phyloP scores from a whole-genome alignment of 345 rosid genomes.

The Arabis alpina region DNA sequence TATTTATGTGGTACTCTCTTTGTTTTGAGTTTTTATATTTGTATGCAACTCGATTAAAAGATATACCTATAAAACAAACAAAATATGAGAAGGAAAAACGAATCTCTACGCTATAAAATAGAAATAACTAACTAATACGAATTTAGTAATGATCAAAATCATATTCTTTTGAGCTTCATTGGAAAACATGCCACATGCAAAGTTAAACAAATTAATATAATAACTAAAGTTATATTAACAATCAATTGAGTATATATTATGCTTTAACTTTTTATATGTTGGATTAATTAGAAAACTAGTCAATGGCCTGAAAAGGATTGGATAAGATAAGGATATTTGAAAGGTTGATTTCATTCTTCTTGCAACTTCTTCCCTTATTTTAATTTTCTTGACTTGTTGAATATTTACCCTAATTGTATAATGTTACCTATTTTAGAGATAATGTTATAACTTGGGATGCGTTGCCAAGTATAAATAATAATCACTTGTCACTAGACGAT shows the following conservation, averaged over 20 bases:
- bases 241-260: conserved; percentile 16
- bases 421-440: neutral
- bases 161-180: conserved; percentile 5
- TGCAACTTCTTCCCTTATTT: neutral
- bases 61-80: neutral
- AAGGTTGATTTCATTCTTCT: conserved; percentile 22
- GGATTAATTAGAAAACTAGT: conserved; percentile 25
- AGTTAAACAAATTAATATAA: conserved; percentile 16
- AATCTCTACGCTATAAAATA: neutral
- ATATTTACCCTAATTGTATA: neutral
- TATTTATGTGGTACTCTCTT: neutral
- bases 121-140: neutral
- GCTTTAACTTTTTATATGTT: neutral
- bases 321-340: conserved; percentile 40
- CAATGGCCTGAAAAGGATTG: conserved; percentile 34
- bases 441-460: neutral
- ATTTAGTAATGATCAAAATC: neutral
- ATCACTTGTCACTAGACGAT: conserved; percentile 29
- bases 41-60: neutral
- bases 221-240: conserved; percentile 17
- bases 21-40: too few relatives aligned
- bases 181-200: conserved; percentile 19
- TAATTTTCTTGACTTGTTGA: neutral
- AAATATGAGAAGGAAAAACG: neutral
- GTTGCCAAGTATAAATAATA: neutral